A percentile compares a stretch with the other conserved stretches of the same genome.
Evolutionary conservation across 2,329 filamentous ascomycete species (phyloP).

Genomic region (Venturia effusa): DNA sequence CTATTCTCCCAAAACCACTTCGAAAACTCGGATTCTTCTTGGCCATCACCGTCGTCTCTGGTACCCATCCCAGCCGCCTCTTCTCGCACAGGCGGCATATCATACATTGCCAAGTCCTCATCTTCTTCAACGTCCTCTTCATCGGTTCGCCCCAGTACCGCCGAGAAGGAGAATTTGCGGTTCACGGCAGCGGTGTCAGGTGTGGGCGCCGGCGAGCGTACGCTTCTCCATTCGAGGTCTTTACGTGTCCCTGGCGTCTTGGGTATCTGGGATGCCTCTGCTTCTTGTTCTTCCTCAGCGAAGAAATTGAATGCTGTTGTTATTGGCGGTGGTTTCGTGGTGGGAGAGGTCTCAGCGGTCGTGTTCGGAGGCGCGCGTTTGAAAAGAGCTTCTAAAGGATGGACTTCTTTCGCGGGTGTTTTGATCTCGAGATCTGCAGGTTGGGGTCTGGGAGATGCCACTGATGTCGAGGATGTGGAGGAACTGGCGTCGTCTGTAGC

Average conservation of each 20-base stretch:
- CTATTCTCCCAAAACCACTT: slow-evolving; percentile 50
- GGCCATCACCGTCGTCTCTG: slow-evolving; percentile 16
- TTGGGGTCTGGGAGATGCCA: slow-evolving; percentile 5
- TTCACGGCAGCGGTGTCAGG: slow-evolving; percentile 80
- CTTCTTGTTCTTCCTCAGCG: slow-evolving; percentile 20
- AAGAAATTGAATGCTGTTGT: slow-evolving; percentile 73
- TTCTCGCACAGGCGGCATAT: slow-evolving; percentile 16
- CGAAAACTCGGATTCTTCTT: slow-evolving; percentile 45
- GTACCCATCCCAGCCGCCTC: slow-evolving; percentile 19
- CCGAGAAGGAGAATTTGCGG: slow-evolving; percentile 47
- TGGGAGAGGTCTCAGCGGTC: slow-evolving; percentile 22
- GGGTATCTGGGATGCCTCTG: slow-evolving; percentile 33
- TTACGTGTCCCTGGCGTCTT: slow-evolving; percentile 75
- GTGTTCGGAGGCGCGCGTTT: slow-evolving; percentile 49
- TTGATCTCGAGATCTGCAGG: background rate
- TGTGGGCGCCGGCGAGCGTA: slow-evolving; percentile 86
- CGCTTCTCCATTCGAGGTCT: slow-evolving; percentile 62
- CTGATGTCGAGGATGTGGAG: background rate
- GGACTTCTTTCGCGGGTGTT: slow-evolving; percentile 39
- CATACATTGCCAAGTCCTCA: slow-evolving; percentile 19
- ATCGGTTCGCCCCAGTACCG: slow-evolving; percentile 5
- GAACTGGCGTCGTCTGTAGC: background rate
- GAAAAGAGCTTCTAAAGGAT: slow-evolving; percentile 87
- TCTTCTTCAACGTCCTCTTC: slow-evolving; percentile 33
- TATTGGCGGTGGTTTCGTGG: slow-evolving; percentile 28